Evolutionary conservation across 768 basidiomycete species (phyloP), one percentile per base, ranked within the genome.

Genomic region (Lactarius pseudohatsudake): DNA sequence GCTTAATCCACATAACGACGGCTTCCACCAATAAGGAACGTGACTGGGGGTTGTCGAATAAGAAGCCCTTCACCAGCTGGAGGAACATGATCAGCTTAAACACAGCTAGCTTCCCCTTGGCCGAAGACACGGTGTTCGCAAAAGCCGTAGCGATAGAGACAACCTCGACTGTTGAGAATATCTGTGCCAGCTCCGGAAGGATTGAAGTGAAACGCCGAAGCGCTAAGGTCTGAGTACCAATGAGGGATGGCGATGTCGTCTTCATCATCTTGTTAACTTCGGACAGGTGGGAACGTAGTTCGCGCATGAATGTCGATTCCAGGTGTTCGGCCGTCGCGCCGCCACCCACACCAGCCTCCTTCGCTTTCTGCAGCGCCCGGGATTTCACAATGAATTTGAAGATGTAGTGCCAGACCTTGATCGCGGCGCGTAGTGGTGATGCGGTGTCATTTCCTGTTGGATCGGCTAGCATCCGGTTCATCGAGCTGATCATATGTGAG

Each of bases 401-500:
- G 71, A 98, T 87, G 74, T 96, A 94, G 73, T 94, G 91, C 94
- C 94, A 96, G 36, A 98, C 96, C 76, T 98, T 98, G 67, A 98
- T 81, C 18, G 95, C 91, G 13, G 93, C 88, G 40, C 96, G 88
- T 63, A 98, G 82, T 6, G 86, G 84, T 20, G 90, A 88, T 0
- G 91, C 94, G 3, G 84, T 86, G 28, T 92, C 91, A 10, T 81
- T 78, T 26, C 86, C 84, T 0, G 88, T 86, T 15, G 93, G 92
- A 71, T 89, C 85, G 41, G 80, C 79, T 47, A 98, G 80, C 16
- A 97, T 84, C 30, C 86, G 83, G 72, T 91, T 91, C 91, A 98
- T 91, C 9, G 92, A 92, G 67, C 85, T 86, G 47, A 98, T 85
- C 72, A 98, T 88, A 73, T 89, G 91, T 26, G 90, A 89, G 4